Base-by-base conservation (phyloP, 2,329 filamentous ascomycete genomes). In the Cryphonectria japonica region DNA sequence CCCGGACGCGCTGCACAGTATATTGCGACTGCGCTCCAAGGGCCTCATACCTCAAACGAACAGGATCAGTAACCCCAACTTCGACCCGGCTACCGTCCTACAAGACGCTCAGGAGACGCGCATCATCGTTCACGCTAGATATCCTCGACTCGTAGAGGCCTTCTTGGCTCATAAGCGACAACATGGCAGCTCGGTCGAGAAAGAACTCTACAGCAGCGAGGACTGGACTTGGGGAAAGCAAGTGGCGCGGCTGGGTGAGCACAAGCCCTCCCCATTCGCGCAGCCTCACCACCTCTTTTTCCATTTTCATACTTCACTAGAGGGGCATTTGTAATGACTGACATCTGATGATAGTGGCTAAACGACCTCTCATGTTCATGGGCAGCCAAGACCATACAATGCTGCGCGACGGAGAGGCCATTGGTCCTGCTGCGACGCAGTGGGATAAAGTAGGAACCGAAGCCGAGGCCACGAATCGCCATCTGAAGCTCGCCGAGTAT, bases 401-500 rank as follows among this genome's bases (percentile, higher is more conserved):
- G 29, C 64, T 70, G 19, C 64, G 52, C 11, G 19, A 67, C 3
- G 69, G 69, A 3, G 34, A n/a, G 6, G 4, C 0, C 3, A 9
- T 59, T 6, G 43, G 41, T 41, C 1, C 5, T 4, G 64, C 32
- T 1, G 11, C 57, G 26, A 4, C 3, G 11, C 19, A 52, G n/a
- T 70, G 69, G 69, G 69, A 70, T 19, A 65, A 64, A 41, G 69
- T 70, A 9, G 69, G 69, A 0, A 70, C 57, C 9, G 16, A 54
- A 4, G 9, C 39, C 9, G 75, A 76, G 61, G 13, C 11, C 8
- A 29, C 39, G 5, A 75, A 77, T 46, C n/a, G 19, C 1, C 29
- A 72, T 34, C 54, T 78, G 6, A 64, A 37, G 13, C 74, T 80
- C 0, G 3, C 50, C 2, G 76, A 79, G 0, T 78, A 78, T 68